Evolutionary conservation across 805 yeast genomes (phyloP), one percentile per base, ranked within the genome.

Genomic region (Teunomyces tritomae): DNA sequence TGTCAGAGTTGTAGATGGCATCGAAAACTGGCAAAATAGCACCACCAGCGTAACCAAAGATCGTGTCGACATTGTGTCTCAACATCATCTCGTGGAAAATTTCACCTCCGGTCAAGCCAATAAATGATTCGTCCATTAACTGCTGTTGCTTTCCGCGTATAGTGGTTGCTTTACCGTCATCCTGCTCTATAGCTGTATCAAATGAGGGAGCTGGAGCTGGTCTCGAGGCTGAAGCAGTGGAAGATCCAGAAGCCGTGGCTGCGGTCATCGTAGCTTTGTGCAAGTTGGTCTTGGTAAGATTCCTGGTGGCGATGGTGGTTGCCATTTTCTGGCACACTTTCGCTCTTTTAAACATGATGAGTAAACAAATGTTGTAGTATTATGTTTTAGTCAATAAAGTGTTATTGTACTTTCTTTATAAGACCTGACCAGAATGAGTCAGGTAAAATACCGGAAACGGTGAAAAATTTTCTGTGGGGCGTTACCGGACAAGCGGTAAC

Each of bases 71-170:
- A 46, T 88, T 81, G 67, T 94, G 97, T 67, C 97, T 83, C 53
- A 83, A 77, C 98, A 94, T 94, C 98, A 94, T 94, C 70, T 92
- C 98, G 68, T 92, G 97, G 76, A 94, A 94, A 53, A 94, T 91
- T 72, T 94, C 94, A 58, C 99, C 99, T 54, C 99, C 99, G n/a
- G 96, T 85, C 58, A 90, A 79, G 13, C 99, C 99, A 47, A 94
- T 90, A 61, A 92, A 84, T 4, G 96, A 87, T 60, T 86, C 91
- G 61, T 87, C 95, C 85, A 85, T 79, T 48, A 64, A 42, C 44
- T 20, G 57, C n/a, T 41, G 43, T 33, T 35, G 45, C 11, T 28
- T 14, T 28, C 39, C 17, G 9, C 13, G 13, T 11, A 29, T 29
- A 26, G 7, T 39, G 24, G 39, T 9, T 17, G 45, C 34, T 4